phyloP scores from a whole-genome alignment of 352 stramenopile genomes.

The Thalassiosira mediterranea region DNA sequence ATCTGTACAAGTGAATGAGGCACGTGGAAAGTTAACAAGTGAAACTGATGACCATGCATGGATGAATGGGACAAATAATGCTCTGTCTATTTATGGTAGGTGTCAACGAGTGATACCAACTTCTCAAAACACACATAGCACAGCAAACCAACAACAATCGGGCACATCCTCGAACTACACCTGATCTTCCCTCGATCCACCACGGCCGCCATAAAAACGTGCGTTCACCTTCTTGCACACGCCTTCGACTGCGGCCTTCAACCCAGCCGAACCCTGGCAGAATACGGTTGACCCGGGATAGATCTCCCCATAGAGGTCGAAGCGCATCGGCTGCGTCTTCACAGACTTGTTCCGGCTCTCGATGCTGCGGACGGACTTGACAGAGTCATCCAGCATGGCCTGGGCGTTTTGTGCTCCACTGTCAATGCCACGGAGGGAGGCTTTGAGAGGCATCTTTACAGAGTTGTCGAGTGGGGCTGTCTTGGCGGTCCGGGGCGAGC shows the following conservation, averaged over 20 bases:
- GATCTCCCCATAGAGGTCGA: constrained; percentile 15
- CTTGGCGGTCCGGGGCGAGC: no score
- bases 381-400: not conserved
- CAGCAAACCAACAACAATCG: no score
- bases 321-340: constrained; percentile 2
- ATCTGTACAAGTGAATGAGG: no score
- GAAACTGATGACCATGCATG: no score
- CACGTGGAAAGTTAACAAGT: no score
- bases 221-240: constrained; percentile 10
- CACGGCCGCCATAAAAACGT: constrained; percentile 15
- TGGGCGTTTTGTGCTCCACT: not conserved
- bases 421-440: not conserved
- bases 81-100: no score
- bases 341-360: constrained; percentile 11
- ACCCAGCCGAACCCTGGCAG: constrained; percentile 26
- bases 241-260: constrained; percentile 13
- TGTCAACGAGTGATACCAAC: no score
- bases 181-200: constrained; percentile 12
- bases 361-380: not conserved
- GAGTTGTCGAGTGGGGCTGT: no score
- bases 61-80: no score
- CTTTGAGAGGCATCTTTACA: no score
- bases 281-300: constrained; percentile 1
- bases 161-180: no score
- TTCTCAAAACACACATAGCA: no score